Percentiles rank a stretch among this genome's conserved stretches.
These are phyloP conservation scores for Chaetothyriales sp. DNA, from an alignment of 2,329 filamentous ascomycete species.

Conservation along the genomic window DNA sequence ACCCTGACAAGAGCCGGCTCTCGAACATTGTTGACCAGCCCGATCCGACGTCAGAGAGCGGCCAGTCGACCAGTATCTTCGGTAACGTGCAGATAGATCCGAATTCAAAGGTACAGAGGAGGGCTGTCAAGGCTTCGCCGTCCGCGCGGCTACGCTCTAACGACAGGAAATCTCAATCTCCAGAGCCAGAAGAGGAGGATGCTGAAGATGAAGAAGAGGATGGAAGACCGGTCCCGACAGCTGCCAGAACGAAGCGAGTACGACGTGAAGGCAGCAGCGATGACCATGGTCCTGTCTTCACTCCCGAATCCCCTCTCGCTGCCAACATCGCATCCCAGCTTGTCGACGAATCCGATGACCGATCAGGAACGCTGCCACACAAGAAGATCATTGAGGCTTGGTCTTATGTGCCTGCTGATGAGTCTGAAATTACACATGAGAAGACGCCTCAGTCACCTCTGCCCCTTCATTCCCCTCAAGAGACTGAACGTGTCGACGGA, in stretches of 20 bases:
- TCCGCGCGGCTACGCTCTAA: conserved; percentile 37
- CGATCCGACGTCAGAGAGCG: conserved; percentile 11
- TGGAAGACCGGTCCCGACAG: conserved; percentile 46
- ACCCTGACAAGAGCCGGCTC: conserved; percentile 33
- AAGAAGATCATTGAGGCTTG: conserved; percentile 13
- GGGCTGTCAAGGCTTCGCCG: conserved; percentile 69
- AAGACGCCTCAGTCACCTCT: conserved; percentile 24
- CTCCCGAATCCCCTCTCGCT: conserved; percentile 28
- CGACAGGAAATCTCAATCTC: conserved; percentile 2
- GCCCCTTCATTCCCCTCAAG: neutral
- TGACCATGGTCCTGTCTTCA: conserved; percentile 62
- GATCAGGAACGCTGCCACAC: conserved; percentile 2
- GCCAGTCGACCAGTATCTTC: conserved; percentile 40
- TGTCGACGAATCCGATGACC: conserved; percentile 8
- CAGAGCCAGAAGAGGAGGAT: conserved; percentile 41
- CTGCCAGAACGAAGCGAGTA: conserved; percentile 60
- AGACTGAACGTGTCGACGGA: conserved; percentile 33
- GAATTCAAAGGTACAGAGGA: conserved; percentile 41
- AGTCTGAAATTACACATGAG: conserved; percentile 20
- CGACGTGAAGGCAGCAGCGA: conserved; percentile 47
- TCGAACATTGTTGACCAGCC: conserved; percentile 14
- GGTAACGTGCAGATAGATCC: conserved; percentile 50
- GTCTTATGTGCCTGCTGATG: conserved; percentile 16
- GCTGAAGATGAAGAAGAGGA: conserved; percentile 40
- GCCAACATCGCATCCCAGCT: conserved; percentile 15